A percentile compares a stretch with the other conserved stretches of the same genome.
These are phyloP conservation scores for Luffa aegyptiaca DNA, from an alignment of 306 rosid species.

Conservation along the genomic window DNA sequence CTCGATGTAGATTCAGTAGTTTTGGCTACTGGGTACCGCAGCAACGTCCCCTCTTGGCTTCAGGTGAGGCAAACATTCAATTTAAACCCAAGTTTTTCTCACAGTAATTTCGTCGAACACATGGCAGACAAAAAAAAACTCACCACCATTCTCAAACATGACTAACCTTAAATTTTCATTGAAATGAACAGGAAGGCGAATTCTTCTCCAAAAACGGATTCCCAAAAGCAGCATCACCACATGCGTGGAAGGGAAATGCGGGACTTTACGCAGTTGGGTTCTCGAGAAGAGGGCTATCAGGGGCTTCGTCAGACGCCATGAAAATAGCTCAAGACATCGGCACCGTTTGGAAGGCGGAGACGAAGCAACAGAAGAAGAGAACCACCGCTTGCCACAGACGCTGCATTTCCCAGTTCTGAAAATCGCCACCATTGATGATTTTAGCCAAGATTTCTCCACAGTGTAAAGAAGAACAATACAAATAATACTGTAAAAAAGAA, in stretches of 20 bases:
- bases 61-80: conserved; percentile 50
- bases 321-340: conserved; percentile 76
- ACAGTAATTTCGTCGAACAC: not conserved
- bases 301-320: conserved; percentile 72
- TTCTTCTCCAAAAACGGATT: conserved; percentile 75
- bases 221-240: conserved; percentile 72
- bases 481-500: conserved; percentile 21
- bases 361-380: conserved; percentile 42
- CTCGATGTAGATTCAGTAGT: conserved; percentile 54
- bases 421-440: not conserved
- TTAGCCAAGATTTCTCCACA: not conserved
- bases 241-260: conserved; percentile 76
- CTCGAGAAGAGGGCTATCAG: conserved; percentile 83
- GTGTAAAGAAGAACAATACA: not conserved
- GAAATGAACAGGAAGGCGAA: conserved; percentile 54
- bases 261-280: conserved; percentile 96
- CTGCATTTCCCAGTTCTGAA: conserved; percentile 78
- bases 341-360: conserved; percentile 62
- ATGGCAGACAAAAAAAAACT: not conserved
- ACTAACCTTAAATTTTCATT: conserved; percentile 8
- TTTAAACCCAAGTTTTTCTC: not conserved
- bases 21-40: conserved; percentile 84
- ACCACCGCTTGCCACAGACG: conserved; percentile 59
- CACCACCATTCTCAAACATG: not conserved
- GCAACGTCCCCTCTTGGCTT: conserved; percentile 95